phyloP scores from a whole-genome alignment of 257 asterid genomes.

The Leptodermis oblonga region DNA sequence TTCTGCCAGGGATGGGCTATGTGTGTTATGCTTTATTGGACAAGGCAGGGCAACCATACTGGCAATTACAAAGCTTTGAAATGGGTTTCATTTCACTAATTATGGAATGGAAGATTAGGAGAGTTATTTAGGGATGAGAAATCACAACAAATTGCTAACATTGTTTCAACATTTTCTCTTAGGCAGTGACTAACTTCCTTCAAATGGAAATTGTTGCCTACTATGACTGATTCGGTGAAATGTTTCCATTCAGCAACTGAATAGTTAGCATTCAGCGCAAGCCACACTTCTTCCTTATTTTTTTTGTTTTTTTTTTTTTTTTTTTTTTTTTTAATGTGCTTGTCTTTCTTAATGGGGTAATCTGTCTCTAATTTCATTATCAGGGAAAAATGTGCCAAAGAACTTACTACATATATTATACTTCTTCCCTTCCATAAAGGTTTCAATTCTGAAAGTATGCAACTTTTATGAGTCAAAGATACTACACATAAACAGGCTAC shows the following conservation, averaged over 20 bases:
- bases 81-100: background rate
- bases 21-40: too few relatives aligned
- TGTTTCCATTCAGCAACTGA: background rate
- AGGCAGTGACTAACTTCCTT: background rate
- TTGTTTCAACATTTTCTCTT: background rate
- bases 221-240: background rate
- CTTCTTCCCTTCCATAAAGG: background rate
- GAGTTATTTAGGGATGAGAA: background rate
- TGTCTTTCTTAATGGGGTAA: background rate
- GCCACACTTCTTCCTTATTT: background rate
- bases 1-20: too few relatives aligned
- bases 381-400: background rate
- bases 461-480: too few relatives aligned
- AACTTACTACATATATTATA: background rate
- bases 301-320: too few relatives aligned
- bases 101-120: background rate
- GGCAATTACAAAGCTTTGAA: background rate
- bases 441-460: too few relatives aligned
- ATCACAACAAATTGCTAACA: background rate
- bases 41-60: too few relatives aligned
- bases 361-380: background rate
- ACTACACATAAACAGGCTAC: too few relatives aligned
- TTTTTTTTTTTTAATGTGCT: too few relatives aligned
- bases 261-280: background rate
- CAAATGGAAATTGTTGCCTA: background rate